These are phyloP conservation scores for Santalum album DNA, from an alignment of 164 flowering plant genomes.

Conservation along the genomic window DNA sequence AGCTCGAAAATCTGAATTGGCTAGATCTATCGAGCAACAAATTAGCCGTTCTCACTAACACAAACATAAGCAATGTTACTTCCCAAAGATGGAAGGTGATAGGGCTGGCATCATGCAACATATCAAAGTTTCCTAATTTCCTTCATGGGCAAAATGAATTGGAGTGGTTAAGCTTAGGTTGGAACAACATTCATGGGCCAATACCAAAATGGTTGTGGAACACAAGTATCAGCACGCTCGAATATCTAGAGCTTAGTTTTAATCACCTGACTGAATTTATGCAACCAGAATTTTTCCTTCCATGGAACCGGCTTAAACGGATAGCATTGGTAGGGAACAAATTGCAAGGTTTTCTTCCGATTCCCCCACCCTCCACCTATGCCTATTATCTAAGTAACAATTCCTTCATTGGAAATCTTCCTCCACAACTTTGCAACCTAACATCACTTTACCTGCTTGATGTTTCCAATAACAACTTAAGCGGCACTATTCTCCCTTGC, in stretches of 20 bases:
- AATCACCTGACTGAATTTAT: neutral
- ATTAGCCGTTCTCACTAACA: neutral
- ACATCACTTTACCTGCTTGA: neutral
- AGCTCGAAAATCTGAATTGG: neutral
- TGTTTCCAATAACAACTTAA: neutral
- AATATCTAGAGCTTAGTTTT: too few species aligned
- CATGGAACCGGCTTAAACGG: neutral
- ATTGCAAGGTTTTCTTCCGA: neutral
- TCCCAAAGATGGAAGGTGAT: neutral
- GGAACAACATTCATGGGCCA: conserved; percentile 14
- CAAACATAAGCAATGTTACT: neutral
- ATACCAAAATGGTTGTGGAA: neutral
- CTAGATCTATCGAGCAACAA: conserved; percentile 7
- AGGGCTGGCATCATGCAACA: neutral
- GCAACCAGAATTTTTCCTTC: neutral
- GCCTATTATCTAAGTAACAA: neutral
- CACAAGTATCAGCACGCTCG: too few species aligned
- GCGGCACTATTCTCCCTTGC: conserved; percentile 1
- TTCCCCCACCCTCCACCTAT: neutral
- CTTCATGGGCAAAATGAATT: conserved; percentile 6
- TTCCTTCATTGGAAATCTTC: neutral
- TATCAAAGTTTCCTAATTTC: conserved; percentile 1
- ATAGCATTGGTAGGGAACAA: neutral
- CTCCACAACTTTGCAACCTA: neutral
- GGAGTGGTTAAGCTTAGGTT: conserved; percentile 1